These are phyloP conservation scores for Urtica urens DNA, from an alignment of 306 rosid species.

Conservation along the genomic window DNA sequence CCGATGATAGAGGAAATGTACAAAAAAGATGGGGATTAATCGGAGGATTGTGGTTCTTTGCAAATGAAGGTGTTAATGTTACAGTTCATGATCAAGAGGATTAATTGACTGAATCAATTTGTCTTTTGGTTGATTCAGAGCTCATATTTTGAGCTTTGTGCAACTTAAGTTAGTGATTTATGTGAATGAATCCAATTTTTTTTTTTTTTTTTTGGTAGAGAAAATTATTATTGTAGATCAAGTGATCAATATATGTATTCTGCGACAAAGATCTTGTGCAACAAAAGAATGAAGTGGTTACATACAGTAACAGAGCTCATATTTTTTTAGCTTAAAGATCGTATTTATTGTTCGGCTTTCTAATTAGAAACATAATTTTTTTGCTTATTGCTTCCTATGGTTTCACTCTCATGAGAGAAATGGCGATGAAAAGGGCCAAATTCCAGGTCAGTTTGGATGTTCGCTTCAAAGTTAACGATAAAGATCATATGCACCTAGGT, in stretches of 20 bases:
- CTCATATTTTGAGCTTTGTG: not conserved
- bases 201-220: not conserved
- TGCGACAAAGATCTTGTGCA: too few species aligned
- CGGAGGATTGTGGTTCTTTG: constrained; percentile 48
- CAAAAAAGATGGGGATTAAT: constrained; percentile 72
- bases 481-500: too few species aligned
- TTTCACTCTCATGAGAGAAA: constrained; percentile 77
- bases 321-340: too few species aligned
- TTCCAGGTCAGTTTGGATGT: constrained; percentile 50
- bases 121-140: not conserved
- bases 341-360: too few species aligned
- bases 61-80: constrained; percentile 37
- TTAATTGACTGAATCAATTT: constrained; percentile 6
- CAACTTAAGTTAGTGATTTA: constrained; percentile 1
- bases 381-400: too few species aligned
- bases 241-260: too few species aligned
- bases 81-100: constrained; percentile 44
- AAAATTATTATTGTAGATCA: too few species aligned
- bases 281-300: too few species aligned
- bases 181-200: constrained; percentile 1
- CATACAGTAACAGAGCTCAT: too few species aligned
- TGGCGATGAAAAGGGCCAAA: constrained; percentile 54
- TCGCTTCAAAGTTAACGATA: too few species aligned
- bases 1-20: constrained; percentile 94
- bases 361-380: too few species aligned